Base-by-base conservation (phyloP, 345 rosid genomes). In the Ceriops zippeliana region DNA sequence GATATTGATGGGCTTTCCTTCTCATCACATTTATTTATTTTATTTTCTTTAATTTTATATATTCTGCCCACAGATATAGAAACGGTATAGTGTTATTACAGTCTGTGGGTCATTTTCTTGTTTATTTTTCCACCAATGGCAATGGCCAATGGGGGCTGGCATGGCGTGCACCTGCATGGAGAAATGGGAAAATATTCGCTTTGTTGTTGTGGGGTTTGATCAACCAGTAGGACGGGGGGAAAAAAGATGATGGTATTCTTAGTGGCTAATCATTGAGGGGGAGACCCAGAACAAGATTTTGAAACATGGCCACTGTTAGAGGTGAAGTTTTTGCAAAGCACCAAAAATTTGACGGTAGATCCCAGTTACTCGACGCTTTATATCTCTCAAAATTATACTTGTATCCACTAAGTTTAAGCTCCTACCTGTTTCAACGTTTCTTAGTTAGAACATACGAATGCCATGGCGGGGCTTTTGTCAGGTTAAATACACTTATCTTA, bases 211-310 rank as follows among this genome's bases (percentile, higher is more conserved):
- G 76, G 54, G 65, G 9, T 32, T 17, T 34, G 24, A n/a, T 54
- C n/a, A 49, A 35, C 52, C 38, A 7, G 32, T 20, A n/a, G 61
- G 67, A 19, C 53, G 37, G 62, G 47, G 76, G 64, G 66, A n/a
- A 9, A 9, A 9, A 67, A 59, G 61, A 53, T 16, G 59, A 32
- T 67, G 24, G 65, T 56, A 47, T 58, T 66, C 54, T 22, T 54
- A 68, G 54, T 35, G 68, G 30, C 59, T 67, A 78, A 81, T 81
- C 64, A 78, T 70, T 74, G 67, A 76, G 73, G 20, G 57, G 71
- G 66, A 2, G 22, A 32, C 16, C 68, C 73, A 62, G 83, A 34
- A 66, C 58, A 13, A 68, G 54, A 67, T 78, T 34, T 73, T 75
- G 82, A 82, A 74, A 79, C 80, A 67, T 26, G 47, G 24, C 73